These are phyloP conservation scores for Elaeis guineensis DNA, from an alignment of 176 grass and related monocot species.

Conservation along the genomic window DNA sequence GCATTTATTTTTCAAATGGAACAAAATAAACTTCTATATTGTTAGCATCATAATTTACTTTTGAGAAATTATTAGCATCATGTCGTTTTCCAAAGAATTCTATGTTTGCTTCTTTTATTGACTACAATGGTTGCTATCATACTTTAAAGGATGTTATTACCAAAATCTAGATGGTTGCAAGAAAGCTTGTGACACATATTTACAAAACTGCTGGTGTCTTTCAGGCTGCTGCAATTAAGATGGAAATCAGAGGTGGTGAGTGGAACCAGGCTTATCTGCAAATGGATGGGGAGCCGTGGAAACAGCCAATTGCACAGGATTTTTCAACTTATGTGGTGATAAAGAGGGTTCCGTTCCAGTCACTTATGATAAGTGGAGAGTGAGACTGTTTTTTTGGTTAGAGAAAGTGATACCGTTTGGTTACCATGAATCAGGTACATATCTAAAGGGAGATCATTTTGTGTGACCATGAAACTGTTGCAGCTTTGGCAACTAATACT, in stretches of 20 bases:
- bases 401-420: too few relatives aligned
- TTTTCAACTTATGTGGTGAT: conserved; percentile 69
- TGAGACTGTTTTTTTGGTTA: neutral
- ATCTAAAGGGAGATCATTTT: too few relatives aligned
- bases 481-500: too few relatives aligned
- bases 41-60: neutral
- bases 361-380: conserved; percentile 69
- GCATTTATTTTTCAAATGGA: neutral
- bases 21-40: neutral
- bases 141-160: neutral
- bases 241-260: conserved; percentile 75
- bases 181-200: neutral
- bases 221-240: conserved; percentile 76
- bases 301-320: conserved; percentile 55
- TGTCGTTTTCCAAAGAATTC: too few relatives aligned
- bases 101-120: too few relatives aligned
- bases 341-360: conserved; percentile 64
- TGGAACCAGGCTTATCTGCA: conserved; percentile 79
- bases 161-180: neutral
- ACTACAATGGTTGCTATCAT: too few relatives aligned
- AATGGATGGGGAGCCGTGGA: conserved; percentile 95
- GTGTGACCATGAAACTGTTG: too few relatives aligned
- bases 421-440: too few relatives aligned
- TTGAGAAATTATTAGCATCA: neutral
- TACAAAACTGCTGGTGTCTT: conserved; percentile 8